These are phyloP conservation scores for Rhodamnia rubescens DNA, from an alignment of 345 rosid species.

Conservation along the genomic window DNA sequence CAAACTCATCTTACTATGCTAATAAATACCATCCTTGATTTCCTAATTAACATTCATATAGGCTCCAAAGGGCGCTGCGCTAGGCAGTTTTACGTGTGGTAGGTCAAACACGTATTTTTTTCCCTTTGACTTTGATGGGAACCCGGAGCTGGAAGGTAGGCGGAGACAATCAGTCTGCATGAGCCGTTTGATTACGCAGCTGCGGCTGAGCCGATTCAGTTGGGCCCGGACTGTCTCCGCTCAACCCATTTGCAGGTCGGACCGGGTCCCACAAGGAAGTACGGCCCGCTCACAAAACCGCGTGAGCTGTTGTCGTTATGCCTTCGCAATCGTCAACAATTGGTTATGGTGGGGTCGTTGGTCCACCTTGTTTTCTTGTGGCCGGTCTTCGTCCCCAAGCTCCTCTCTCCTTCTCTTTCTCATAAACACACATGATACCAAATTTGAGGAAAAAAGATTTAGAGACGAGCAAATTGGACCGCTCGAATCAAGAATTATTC, in stretches of 20 bases:
- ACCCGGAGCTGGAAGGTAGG: not conserved
- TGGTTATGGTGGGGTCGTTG: not conserved
- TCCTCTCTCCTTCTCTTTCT: not conserved
- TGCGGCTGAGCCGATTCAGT: not conserved
- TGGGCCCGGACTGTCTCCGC: not conserved
- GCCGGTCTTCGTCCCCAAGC: not conserved
- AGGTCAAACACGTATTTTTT: not conserved
- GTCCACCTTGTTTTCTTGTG: not conserved
- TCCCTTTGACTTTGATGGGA: not conserved
- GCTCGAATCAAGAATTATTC: too few relatives aligned
- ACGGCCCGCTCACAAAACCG: not conserved
- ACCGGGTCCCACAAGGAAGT: not conserved
- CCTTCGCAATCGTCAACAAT: not conserved
- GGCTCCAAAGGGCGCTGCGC: not conserved
- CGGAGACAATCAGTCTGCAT: not conserved
- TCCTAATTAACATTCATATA: too few relatives aligned
- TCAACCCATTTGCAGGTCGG: not conserved
- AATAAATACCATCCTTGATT: not conserved
- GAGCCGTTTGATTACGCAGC: not conserved
- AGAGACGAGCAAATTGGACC: too few relatives aligned
- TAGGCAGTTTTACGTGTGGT: not conserved
- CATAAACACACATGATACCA: not conserved
- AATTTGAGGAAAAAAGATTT: too few relatives aligned
- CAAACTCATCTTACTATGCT: not conserved
- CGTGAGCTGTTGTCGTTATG: not conserved